Percentiles rank a stretch among this genome's conserved stretches.
These are phyloP conservation scores for Axilococcus clingmanii DNA, from an alignment of 139 green algal species.

Conservation along the genomic window DNA sequence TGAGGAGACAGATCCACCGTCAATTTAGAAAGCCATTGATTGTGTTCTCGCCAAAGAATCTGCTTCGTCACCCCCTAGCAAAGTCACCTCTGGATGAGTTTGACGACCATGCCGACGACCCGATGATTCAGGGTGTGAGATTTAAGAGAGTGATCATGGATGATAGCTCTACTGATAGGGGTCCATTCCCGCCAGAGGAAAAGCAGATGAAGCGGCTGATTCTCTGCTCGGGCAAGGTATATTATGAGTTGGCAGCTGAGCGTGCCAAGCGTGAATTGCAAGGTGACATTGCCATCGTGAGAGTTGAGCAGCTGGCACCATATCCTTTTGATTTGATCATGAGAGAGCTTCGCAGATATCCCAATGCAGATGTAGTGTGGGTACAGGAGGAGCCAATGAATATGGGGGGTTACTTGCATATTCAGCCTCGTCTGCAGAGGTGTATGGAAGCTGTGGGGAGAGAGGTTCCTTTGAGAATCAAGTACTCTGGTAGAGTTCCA, in stretches of 20 bases:
- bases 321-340: slow-evolving; percentile 96
- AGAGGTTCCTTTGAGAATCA: slow-evolving; percentile 34
- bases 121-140: slow-evolving; percentile 66
- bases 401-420: slow-evolving; percentile 90
- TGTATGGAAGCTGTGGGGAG: slow-evolving; percentile 38
- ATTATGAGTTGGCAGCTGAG: slow-evolving; percentile 90
- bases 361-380: slow-evolving; percentile 84
- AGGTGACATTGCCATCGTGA: slow-evolving; percentile 68
- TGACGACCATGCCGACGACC: slow-evolving; percentile 79
- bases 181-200: slow-evolving; percentile 53
- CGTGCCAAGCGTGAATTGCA: slow-evolving; percentile 57
- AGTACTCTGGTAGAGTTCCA: slow-evolving; percentile 57
- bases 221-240: slow-evolving; percentile 93
- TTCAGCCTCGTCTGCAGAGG: slow-evolving; percentile 72
- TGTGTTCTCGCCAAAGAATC: slow-evolving; percentile 88
- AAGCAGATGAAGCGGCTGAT: slow-evolving; percentile 66
- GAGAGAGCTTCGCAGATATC: slow-evolving; percentile 89
- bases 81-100: slow-evolving; percentile 82
- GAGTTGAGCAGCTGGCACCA: slow-evolving; percentile 91
- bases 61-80: slow-evolving; percentile 84
- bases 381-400: slow-evolving; percentile 97
- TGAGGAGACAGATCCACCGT: slow-evolving; percentile 74
- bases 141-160: slow-evolving; percentile 99
- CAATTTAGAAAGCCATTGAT: slow-evolving; percentile 98
- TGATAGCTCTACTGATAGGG: slow-evolving; percentile 44